phyloP scores from a whole-genome alignment of 2,329 filamentous ascomycete genomes.

The Ascochyta koolunga region DNA sequence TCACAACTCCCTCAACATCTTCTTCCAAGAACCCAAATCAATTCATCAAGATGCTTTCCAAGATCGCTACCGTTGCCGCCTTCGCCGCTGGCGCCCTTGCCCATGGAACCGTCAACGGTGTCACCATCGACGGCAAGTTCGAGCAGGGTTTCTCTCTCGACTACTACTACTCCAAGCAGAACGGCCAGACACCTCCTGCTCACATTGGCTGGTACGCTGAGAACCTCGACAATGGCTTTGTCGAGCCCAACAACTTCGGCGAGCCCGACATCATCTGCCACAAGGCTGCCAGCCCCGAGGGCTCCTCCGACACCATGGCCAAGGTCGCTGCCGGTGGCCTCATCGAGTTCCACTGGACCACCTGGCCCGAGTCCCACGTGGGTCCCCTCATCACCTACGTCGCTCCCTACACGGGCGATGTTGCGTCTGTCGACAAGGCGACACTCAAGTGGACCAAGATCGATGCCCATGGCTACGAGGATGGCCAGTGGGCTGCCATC shows the following conservation, averaged over 20 bases:
- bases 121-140: slow-evolving; percentile 56
- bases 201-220: slow-evolving; percentile 54
- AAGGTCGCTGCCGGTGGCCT: slow-evolving; percentile 66
- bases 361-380: slow-evolving; percentile 46
- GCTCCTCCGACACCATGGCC: slow-evolving; percentile 50
- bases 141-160: slow-evolving; percentile 53
- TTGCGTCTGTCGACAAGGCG: slow-evolving; percentile 43
- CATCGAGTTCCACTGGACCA: slow-evolving; percentile 61
- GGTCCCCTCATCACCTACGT: slow-evolving; percentile 50
- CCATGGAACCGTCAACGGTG: slow-evolving; percentile 54
- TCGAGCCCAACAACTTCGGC: slow-evolving; percentile 36
- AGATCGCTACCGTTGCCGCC: slow-evolving; percentile 32
- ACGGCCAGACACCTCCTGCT: slow-evolving; percentile 35
- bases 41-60: slow-evolving; percentile 37
- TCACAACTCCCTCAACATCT: slow-evolving; percentile 13
- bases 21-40: slow-evolving; percentile 15
- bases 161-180: slow-evolving; percentile 47
- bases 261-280: slow-evolving; percentile 65
- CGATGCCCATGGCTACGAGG: slow-evolving; percentile 38
- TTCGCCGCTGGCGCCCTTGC: slow-evolving; percentile 50
- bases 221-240: slow-evolving; percentile 47
- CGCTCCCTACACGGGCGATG: slow-evolving; percentile 41
- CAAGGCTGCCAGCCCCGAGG: slow-evolving; percentile 56
- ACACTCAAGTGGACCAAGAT: slow-evolving; percentile 49
- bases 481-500: slow-evolving; percentile 46